Conservation (phyloP, 371 early-diverging fungal species). For the Haplosporangium sp. region DNA sequence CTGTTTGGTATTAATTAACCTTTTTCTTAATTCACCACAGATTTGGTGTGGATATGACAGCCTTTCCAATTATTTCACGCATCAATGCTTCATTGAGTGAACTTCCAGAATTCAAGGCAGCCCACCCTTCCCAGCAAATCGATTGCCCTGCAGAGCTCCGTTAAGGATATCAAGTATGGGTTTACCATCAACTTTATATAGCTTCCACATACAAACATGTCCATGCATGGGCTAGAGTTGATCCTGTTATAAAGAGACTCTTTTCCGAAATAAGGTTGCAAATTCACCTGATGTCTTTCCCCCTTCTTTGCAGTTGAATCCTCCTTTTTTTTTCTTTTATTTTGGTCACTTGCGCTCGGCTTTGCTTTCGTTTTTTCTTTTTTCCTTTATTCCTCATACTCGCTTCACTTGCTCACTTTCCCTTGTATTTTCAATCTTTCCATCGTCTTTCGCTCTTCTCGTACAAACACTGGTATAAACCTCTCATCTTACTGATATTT, state of each 20-base stretch:
- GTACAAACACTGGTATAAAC: not conserved
- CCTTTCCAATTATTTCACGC: conserved; percentile 75
- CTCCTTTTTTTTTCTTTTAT: conserved; percentile 8
- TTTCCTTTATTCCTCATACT: not conserved
- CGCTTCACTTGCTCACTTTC: not conserved
- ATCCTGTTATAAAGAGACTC: no score
- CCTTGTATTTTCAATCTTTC: not conserved
- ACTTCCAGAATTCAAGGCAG: conserved; percentile 75
- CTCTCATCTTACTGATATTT: not conserved
- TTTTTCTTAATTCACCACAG: conserved; percentile 32
- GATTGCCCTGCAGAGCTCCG: conserved; percentile 75
- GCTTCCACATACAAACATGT: no score
- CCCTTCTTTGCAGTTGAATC: conserved; percentile 8
- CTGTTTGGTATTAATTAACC: not conserved
- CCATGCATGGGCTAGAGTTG: no score
- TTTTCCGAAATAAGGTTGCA: not conserved
- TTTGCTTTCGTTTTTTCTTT: not conserved
- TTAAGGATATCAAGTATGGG: not conserved
- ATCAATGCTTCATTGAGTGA: conserved; percentile 65
- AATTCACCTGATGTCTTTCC: not conserved
- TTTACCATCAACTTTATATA: no score
- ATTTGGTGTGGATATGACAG: conserved; percentile 77
- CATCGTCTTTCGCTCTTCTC: not conserved
- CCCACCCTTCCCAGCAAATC: conserved; percentile 79
- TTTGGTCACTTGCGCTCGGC: not conserved